Base-by-base conservation (phyloP, 116 monocot species). In the Dioscorea cayenensis region DNA sequence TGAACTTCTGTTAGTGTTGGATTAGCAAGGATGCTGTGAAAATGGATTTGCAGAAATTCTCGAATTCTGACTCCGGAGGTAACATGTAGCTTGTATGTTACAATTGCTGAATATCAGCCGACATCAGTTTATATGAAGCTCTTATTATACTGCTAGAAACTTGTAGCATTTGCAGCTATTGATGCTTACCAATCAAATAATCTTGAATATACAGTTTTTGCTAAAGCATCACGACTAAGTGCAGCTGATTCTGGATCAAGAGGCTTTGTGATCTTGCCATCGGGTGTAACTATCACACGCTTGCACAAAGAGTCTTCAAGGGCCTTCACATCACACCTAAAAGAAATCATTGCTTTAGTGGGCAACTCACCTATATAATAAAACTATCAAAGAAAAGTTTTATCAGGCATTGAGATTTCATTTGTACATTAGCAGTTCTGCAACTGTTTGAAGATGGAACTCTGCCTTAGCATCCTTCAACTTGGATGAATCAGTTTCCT, bases 231-330 rank as follows among this genome's bases (percentile, higher is more conserved):
- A 71, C 93, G 87, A 64, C 76, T 97, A 7, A 93, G 73, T 73
- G 83, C 88, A 17, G 97, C 97, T 51, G 86, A 80, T 16, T 88
- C 81, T 67, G 93, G 97, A 76, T 97, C 97, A 59, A 97, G 90
- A 77, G 77, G 88, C 74, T 93, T 97, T 70, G 90, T 90, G 65
- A 97, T 97, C 60, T 93, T 93, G 51, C 93, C 97, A 82, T 97
- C 97, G 71, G 97, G 97, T 51, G 97, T 97, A 49, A 90, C 90
- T 64, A 97, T 97, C 49, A 97, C 90, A 59, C 97, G 82, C 72
- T 92, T 50, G 65, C 85, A 88, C 14, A 97, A 82, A 37, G 97
- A 88, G 49, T 84, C 86, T 79, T 86, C 79, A 20, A 97, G 84
- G 38, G 72, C 51, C 52, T 90, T 84, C 71, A 73, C 79, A 60